Base-by-base conservation (phyloP, 495 filamentous ascomycete species). In the Tetracladium setigerum region DNA sequence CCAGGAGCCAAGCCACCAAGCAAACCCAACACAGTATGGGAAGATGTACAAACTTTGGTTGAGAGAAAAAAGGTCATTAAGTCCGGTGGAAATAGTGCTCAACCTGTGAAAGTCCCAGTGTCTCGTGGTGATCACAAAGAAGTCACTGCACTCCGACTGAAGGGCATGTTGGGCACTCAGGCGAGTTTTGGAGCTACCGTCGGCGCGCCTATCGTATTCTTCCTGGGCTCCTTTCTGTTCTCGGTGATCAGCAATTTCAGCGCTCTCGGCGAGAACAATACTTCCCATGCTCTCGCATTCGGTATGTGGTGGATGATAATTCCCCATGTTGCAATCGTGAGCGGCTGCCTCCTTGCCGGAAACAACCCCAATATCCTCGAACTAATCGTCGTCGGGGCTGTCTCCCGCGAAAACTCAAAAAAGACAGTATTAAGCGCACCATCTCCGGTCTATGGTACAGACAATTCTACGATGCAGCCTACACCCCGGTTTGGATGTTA, bases 181-280 rank as follows among this genome's bases (percentile, higher is more conserved):
- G 45, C 39, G 19, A 59, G 58, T 17, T 76, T 74, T 36, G 72
- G 71, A 10, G 54, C 67, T 36, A 63, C 68, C 7, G 62, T 75
- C 13, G 72, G 72, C 7, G 67, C 67, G 5, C 71, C 72, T 0
- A 59, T 75, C 0, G 49, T 70, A 2, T 73, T 76, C 53, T 76
- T 70, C 43, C 45, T 68, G 0, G 70, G 70, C 2, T 56, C 65
- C 0, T 75, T 73, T 33, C 15, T 47, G 34, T 56, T 45, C 27
- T 36, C 48, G 6, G 10, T 56, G 11, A 34, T 68, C 1, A 68
- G 67, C 38, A 64, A 59, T 2, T 49, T 74, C 14, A 58, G 48
- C n/a, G 51, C 53, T n/a, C 16, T 63, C 0, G 68, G 69, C 3
- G 65, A 74, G 40, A 62, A 68, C 4, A 64, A 68, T 44, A 68